phyloP scores from a whole-genome alignment of 768 basidiomycete species.

The Lentinula edodes region DNA sequence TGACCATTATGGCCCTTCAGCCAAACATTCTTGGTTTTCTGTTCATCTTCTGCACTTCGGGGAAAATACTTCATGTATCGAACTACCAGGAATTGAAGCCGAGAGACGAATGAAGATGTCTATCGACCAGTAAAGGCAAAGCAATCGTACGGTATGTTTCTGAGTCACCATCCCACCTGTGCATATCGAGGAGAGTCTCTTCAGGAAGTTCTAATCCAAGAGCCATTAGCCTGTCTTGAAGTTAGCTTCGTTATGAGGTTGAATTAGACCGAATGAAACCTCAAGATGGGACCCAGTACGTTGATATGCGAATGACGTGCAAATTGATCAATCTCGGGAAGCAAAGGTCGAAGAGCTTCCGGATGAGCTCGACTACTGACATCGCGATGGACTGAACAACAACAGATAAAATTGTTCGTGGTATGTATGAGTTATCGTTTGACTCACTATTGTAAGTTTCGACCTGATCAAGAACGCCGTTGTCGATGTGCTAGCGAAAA shows the following conservation, averaged over 20 bases:
- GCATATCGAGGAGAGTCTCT: slow-evolving; percentile 27
- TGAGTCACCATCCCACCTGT: slow-evolving; percentile 23
- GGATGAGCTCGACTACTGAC: slow-evolving; percentile 29
- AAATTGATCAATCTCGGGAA: slow-evolving; percentile 19
- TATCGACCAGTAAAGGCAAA: not conserved
- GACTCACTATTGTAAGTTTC: slow-evolving; percentile 36
- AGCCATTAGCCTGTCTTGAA: slow-evolving; percentile 27
- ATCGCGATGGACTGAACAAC: slow-evolving; percentile 25
- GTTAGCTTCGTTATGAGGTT: not conserved
- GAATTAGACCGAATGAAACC: slow-evolving; percentile 9
- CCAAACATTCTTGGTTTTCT: slow-evolving; percentile 40
- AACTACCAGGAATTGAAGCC: slow-evolving; percentile 18
- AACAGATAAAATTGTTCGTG: not conserved
- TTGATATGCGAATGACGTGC: slow-evolving; percentile 19
- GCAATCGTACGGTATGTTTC: slow-evolving; percentile 26
- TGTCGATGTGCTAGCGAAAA: slow-evolving; percentile 28
- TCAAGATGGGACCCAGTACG: slow-evolving; percentile 22
- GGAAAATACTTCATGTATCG: slow-evolving; percentile 46
- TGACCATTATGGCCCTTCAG: slow-evolving; percentile 43
- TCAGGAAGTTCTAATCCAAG: slow-evolving; percentile 35
- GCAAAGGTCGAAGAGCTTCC: slow-evolving; percentile 25
- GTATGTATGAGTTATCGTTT: not conserved
- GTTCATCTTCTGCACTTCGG: slow-evolving; percentile 35
- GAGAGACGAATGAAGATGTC: not conserved
- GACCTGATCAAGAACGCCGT: slow-evolving; percentile 35